Base-by-base conservation (phyloP, 1,284 basidiomycete species). In the Apiotrichum porosum region DNA sequence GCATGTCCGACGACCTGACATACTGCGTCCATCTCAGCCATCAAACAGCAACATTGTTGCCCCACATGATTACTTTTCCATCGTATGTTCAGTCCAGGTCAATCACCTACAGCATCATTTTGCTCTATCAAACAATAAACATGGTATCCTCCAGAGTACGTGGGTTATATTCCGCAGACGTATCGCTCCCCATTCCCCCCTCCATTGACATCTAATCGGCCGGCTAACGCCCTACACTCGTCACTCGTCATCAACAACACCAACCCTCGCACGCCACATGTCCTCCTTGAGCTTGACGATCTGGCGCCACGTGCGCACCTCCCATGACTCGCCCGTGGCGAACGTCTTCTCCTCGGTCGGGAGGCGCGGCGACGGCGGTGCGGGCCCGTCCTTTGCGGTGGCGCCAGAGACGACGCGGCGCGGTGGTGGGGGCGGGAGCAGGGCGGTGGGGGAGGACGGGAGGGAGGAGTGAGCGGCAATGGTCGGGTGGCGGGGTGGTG, bases 191-290 rank as follows among this genome's bases (percentile, higher is more conserved):
- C n/a, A n/a, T n/a, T n/a, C n/a, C n/a, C n/a, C n/a, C n/a, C n/a
- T n/a, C n/a, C n/a, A n/a, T n/a, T n/a, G n/a, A n/a, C n/a, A n/a
- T n/a, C n/a, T n/a, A n/a, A n/a, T n/a, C n/a, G n/a, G n/a, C n/a
- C n/a, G n/a, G n/a, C n/a, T n/a, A n/a, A n/a, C n/a, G n/a, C n/a
- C n/a, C n/a, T n/a, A n/a, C n/a, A n/a, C n/a, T n/a, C n/a, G n/a
- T 9, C 23, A 38, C 31, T 42, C 34, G 8, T 50, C 53, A 13
- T 55, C 53, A 4, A 55, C 35, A 6, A 51, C 53, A 8, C 90
- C 90, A 28, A 91, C 75, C 44, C 89, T 76, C 30, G 89, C 85
- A 81, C 83, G 89, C 73, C 88, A 92, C 85, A 94, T 90, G 44
- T 85, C 85, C 73, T 94, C 89, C 61, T 85, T 84, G 57, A 95